Conservation (phyloP, 2,329 filamentous ascomycete species). For the Leptographium galeiforme region DNA sequence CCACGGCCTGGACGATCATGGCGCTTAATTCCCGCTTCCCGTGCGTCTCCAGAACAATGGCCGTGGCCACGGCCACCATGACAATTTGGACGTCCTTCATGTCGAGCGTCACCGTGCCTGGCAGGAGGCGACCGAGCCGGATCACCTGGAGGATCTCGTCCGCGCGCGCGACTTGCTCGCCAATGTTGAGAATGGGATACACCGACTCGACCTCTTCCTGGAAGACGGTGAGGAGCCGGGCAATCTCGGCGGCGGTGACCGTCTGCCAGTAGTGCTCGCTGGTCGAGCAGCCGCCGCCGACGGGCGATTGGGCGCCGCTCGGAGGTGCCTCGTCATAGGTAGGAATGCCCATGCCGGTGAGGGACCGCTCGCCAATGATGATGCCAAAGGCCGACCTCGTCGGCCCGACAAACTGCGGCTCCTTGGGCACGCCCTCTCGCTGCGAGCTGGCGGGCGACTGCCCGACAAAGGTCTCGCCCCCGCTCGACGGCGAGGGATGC, state of each 20-base stretch:
- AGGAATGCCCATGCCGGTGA: background rate
- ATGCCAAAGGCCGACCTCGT: background rate
- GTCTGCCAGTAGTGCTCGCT: background rate
- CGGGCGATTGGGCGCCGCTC: background rate
- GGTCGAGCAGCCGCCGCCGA: background rate
- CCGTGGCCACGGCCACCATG: constrained; percentile 21
- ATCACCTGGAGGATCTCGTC: constrained; percentile 12
- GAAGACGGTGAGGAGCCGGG: constrained; percentile 19
- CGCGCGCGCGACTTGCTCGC: constrained; percentile 14
- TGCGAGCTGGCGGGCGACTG: background rate
- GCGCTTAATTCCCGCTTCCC: constrained; percentile 17
- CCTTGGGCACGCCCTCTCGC: background rate
- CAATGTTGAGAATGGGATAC: constrained; percentile 15
- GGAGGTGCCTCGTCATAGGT: background rate
- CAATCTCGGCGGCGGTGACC: background rate
- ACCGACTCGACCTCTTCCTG: constrained; percentile 23
- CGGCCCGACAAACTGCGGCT: background rate
- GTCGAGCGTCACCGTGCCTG: constrained; percentile 6
- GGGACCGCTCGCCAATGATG: background rate
- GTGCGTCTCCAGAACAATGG: constrained; percentile 19
- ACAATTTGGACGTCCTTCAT: constrained; percentile 18
- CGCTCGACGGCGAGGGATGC: background rate
- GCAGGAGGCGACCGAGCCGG: background rate
- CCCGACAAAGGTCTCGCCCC: background rate
- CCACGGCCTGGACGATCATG: constrained; percentile 14